phyloP scores from a whole-genome alignment of 2,329 filamentous ascomycete species.

The Cladobotryum mycophilum region DNA sequence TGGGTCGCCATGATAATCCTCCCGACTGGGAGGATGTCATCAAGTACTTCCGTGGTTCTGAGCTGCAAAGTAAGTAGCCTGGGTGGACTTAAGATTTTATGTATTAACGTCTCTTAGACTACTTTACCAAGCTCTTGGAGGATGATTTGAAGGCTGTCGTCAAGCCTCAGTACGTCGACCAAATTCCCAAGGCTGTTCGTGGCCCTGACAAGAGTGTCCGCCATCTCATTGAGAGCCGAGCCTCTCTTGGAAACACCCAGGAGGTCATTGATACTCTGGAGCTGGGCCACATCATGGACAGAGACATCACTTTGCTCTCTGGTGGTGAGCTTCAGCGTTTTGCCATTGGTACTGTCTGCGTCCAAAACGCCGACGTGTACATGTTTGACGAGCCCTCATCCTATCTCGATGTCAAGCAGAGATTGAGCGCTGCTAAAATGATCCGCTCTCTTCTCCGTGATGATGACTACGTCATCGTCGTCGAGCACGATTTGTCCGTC shows the following conservation, averaged over 20 bases:
- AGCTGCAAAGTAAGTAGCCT: conserved; percentile 74
- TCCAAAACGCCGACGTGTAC: conserved; percentile 95
- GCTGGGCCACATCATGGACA: conserved; percentile 81
- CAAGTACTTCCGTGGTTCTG: conserved; percentile 95
- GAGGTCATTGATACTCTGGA: conserved; percentile 81
- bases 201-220: conserved; percentile 74
- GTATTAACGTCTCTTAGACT: conserved; percentile 48
- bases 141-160: conserved; percentile 96
- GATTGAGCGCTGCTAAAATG: conserved; percentile 83
- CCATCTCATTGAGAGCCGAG: conserved; percentile 67
- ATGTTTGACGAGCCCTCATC: conserved; percentile 99
- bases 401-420: conserved; percentile 98
- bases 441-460: conserved; percentile 85
- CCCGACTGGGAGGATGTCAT: conserved; percentile 99
- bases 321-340: conserved; percentile 98
- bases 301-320: conserved; percentile 83
- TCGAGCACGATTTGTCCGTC: conserved; percentile 98
- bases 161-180: conserved; percentile 98
- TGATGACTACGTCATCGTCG: conserved; percentile 94
- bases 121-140: conserved; percentile 97
- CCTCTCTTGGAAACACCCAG: conserved; percentile 71
- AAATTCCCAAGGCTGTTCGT: conserved; percentile 89
- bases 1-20: conserved; percentile 91
- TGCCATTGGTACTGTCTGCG: conserved; percentile 90
- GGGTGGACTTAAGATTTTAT: background rate